phyloP scores from a whole-genome alignment of 352 stramenopile species.

The Globisporangium barbulae region DNA sequence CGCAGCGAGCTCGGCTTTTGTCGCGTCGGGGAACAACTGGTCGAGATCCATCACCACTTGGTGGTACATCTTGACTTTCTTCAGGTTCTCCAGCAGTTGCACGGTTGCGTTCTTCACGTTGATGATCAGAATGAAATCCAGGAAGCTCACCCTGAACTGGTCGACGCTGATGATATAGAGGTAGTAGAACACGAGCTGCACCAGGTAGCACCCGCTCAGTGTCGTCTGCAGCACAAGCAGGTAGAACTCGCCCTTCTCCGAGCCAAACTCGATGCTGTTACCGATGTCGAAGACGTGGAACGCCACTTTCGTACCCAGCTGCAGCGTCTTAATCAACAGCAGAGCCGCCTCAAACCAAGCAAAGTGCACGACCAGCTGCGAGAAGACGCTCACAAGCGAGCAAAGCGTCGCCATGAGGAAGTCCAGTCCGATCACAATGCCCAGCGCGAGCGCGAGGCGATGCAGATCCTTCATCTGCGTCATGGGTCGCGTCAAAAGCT shows the following conservation, averaged over 20 bases:
- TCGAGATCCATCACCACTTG: constrained; percentile 72
- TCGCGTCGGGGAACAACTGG: constrained; percentile 55
- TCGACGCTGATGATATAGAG: constrained; percentile 80
- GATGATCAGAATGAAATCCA: constrained; percentile 76
- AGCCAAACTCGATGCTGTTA: constrained; percentile 25
- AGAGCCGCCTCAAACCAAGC: constrained; percentile 74
- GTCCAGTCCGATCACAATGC: constrained; percentile 37
- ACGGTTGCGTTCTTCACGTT: constrained; percentile 82
- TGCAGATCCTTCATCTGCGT: constrained; percentile 53
- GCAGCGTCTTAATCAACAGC: constrained; percentile 59
- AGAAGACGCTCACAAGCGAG: constrained; percentile 40
- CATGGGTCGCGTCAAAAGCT: constrained; percentile 64
- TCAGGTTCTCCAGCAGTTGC: constrained; percentile 59
- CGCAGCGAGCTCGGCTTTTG: constrained; percentile 43
- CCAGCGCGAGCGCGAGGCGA: constrained; percentile 44
- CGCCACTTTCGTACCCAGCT: constrained; percentile 65
- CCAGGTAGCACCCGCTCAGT: constrained; percentile 56
- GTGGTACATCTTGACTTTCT: constrained; percentile 66
- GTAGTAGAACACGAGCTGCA: constrained; percentile 75
- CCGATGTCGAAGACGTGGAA: constrained; percentile 60
- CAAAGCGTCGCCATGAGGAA: constrained; percentile 35
- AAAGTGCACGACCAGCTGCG: constrained; percentile 55
- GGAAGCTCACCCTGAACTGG: constrained; percentile 73
- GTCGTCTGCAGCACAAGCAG: constrained; percentile 62
- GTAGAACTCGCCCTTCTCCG: constrained; percentile 64